Evolutionary conservation across 2,329 filamentous ascomycete genomes (phyloP), one percentile per base, ranked within the genome.

Genomic region (Penicillium capsulatum): DNA sequence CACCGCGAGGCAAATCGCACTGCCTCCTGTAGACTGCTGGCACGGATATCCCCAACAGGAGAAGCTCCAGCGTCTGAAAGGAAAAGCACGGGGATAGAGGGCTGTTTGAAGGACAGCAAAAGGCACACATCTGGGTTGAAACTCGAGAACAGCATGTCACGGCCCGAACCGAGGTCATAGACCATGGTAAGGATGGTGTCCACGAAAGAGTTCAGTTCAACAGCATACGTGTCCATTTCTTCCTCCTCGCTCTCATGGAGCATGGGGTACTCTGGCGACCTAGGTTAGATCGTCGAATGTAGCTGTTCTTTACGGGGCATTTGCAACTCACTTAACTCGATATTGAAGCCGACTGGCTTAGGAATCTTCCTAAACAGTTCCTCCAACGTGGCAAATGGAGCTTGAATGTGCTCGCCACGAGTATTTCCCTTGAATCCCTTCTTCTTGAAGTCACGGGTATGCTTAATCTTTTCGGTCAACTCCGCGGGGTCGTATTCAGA

Each of bases 51-150:
- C 17, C 88, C 88, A 3, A 94, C 89, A 0, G 80, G 74, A 13
- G 70, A 77, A n/a, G 80, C 82, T 0, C 91, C 92, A 0, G 89
- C 87, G 56, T 98, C 92, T 0, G 85, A 94, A 28, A 98, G 75
- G 70, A 98, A 98, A 47, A 98, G 72, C 44, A 98, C 89, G 0
- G 92, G 94, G 40, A 96, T 96, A 31, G 86, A 94, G 2, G 91
- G 91, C 69, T 98, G 92, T 71, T 98, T 98, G 75, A 95, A 95
- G 39, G 85, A 92, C 28, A 97, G 73, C 50, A 95, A 80, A 10
- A 98, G 77, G 62, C 92, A 98, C 31, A 98, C 89, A 57, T 98
- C 92, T 0, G 92, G 92, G 66, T 97, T 95, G 71, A 98, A 98
- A 34, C 86, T 92, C 49, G 87, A 94, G 69, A 98, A 97, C 51